Base-by-base conservation (phyloP, 352 stramenopile genomes). In the Albugo candida region DNA sequence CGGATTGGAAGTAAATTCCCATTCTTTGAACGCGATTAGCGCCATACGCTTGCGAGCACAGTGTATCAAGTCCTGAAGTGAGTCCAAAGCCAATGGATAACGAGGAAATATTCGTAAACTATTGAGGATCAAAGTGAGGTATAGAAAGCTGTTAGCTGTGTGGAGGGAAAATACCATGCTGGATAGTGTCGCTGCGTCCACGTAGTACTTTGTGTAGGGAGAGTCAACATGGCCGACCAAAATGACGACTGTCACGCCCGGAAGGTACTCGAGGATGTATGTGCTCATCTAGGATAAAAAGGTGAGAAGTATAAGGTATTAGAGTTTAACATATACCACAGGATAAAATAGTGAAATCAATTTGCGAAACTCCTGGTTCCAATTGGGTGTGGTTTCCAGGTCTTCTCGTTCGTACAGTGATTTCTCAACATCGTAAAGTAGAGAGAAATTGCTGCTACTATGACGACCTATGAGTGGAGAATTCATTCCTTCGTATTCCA, bases 21-120 rank as follows among this genome's bases (percentile, higher is more conserved):
- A 95, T 72, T 41, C 83, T 77, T 31, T 62, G 56, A 0, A 66
- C 52, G 21, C 71, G 78, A 4, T 67, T 70, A 36, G 83, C 80
- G 36, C 81, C 81, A 44, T 75, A 83, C 36, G 81, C 75, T 55
- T 92, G 71, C 11, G 76, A 77, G 49, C 78, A 93, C 0, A 95
- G 58, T 48, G 83, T 95, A 56, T 95, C 83, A 60, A 95, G 72
- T 11, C 80, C 81, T 14, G 78, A 88, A 5, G 78, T 63, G 18
- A 94, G 59, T 0, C 79, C 79, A 31, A 92, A 78, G 5, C 71
- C 78, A 5, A 86, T 62, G 8, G 78, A 60, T 19, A 91, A 63
- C 5, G 62, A 78, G n/a, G 75, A 80, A 2, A 94, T 53, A 45
- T 94, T 92, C 46, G 80, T 74, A 40, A 82, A 75, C 76, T 75